phyloP scores from a whole-genome alignment of 2,329 filamentous ascomycete genomes.

The Alternaria panax region DNA sequence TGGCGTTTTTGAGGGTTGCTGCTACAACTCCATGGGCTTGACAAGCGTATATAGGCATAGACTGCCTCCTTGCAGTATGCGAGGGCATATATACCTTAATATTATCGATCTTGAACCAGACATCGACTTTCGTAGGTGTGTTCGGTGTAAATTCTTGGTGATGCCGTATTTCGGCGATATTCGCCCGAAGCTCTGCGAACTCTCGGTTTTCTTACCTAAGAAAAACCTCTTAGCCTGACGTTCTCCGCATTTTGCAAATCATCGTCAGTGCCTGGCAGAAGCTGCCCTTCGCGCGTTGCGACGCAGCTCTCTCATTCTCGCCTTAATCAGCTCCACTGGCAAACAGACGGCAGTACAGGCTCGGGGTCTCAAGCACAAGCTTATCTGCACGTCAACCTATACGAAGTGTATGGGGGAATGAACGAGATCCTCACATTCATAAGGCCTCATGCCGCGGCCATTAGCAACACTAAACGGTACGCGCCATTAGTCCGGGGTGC shows the following conservation, averaged over 20 bases:
- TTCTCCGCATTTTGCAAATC: conserved; percentile 7
- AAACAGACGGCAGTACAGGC: background rate
- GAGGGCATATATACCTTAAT: background rate
- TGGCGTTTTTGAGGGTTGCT: background rate
- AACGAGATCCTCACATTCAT: background rate
- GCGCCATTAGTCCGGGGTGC: conserved; percentile 32
- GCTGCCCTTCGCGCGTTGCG: background rate
- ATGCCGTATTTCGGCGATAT: conserved; percentile 15
- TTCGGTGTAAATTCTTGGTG: too few species aligned
- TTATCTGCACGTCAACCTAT: background rate
- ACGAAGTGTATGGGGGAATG: too few species aligned
- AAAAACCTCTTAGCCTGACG: background rate
- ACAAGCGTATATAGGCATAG: background rate
- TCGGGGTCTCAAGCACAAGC: background rate
- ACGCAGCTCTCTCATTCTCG: background rate
- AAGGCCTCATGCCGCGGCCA: conserved; percentile 5
- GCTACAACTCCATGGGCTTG: background rate
- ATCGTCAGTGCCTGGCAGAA: conserved; percentile 2
- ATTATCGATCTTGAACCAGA: background rate
- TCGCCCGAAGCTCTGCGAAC: conserved; percentile 16
- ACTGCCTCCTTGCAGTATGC: background rate
- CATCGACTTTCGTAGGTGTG: background rate
- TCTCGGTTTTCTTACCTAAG: conserved; percentile 18
- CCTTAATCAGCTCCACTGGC: background rate
- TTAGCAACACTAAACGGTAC: conserved; percentile 4